phyloP scores from a whole-genome alignment of 495 filamentous ascomycete species.

The Xylaria sp. region DNA sequence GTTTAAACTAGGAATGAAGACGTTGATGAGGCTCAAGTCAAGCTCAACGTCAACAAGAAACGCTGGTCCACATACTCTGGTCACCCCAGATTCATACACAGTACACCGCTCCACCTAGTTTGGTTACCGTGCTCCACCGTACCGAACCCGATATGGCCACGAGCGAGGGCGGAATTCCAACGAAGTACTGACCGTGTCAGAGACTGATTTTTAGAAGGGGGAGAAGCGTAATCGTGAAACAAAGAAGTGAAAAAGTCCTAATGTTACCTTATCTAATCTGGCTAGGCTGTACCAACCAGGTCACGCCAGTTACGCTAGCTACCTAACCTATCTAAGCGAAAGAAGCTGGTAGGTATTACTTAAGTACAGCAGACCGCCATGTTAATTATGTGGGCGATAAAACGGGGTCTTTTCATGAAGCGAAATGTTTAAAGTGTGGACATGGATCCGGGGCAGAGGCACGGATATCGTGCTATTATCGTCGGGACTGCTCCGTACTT shows the following conservation, averaged over 20 bases:
- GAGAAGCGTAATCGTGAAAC: neutral
- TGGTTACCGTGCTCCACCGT: neutral
- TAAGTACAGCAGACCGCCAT: neutral
- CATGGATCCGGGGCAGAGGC: neutral
- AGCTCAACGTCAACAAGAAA: constrained; percentile 21
- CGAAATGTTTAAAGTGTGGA: neutral
- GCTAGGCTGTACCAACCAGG: neutral
- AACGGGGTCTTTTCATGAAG: neutral
- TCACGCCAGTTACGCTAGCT: neutral
- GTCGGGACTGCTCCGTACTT: neutral
- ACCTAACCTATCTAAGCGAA: neutral
- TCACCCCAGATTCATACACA: neutral
- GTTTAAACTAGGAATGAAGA: neutral
- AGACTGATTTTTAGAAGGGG: neutral
- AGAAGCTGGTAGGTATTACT: neutral
- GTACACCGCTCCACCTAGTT: neutral
- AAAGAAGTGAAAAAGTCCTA: neutral
- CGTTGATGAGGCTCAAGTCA: neutral
- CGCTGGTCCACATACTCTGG: neutral
- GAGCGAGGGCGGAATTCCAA: neutral
- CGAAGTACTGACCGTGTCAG: neutral
- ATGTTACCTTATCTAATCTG: neutral
- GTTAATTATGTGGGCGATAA: neutral
- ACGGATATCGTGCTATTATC: neutral
- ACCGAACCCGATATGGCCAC: neutral